Conservation (phyloP, 1,284 basidiomycete species). For the Cutaneotrichosporon cavernicola region DNA sequence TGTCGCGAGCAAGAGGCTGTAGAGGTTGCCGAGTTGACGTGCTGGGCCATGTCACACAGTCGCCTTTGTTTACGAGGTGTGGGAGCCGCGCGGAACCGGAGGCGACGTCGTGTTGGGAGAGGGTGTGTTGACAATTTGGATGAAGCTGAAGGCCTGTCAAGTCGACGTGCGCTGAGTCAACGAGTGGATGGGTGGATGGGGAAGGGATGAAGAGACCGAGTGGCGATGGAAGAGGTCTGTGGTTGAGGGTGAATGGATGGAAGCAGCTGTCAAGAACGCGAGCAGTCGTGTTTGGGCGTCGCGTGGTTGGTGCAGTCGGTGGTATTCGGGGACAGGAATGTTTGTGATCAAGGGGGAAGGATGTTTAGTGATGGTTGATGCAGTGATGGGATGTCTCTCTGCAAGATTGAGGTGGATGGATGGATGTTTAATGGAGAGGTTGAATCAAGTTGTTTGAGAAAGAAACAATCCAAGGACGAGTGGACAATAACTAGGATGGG, state of each 20-base stretch:
- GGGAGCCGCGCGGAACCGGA: background rate
- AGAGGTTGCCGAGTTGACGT: background rate
- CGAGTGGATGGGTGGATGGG: background rate
- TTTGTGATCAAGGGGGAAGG: background rate
- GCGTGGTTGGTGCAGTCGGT: background rate
- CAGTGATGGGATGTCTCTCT: background rate
- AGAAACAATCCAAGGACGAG: too few relatives aligned
- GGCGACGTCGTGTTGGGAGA: background rate
- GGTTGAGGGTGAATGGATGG: background rate
- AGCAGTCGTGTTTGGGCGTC: background rate
- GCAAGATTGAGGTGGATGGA: background rate
- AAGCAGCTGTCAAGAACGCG: background rate
- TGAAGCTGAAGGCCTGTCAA: background rate
- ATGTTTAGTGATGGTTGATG: background rate
- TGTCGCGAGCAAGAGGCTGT: background rate
- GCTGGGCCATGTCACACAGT: background rate
- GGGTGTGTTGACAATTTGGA: background rate
- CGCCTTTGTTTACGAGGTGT: background rate
- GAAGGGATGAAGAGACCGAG: background rate
- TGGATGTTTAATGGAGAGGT: background rate
- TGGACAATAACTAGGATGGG: too few relatives aligned
- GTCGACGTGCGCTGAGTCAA: background rate
- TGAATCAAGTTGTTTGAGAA: background rate
- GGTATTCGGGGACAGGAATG: background rate
- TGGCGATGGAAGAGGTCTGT: background rate